Conservation (phyloP, 768 basidiomycete species). For the Cystobasidium ongulense region DNA sequence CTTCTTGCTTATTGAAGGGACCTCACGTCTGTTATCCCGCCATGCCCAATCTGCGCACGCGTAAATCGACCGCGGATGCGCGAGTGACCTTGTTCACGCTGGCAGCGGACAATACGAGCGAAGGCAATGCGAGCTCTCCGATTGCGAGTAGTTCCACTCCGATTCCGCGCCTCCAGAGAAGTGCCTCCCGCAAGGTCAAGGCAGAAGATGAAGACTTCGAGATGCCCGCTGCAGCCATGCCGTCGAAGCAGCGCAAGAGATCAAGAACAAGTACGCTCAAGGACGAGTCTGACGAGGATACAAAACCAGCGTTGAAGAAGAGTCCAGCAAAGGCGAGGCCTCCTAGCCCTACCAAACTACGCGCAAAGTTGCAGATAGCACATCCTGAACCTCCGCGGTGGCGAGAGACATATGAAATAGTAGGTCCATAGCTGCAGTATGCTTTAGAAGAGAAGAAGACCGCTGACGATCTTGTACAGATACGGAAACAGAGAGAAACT, state of each 20-base stretch:
- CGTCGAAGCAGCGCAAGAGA: constrained; percentile 3
- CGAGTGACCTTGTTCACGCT: constrained; percentile 29
- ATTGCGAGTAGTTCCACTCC: not conserved
- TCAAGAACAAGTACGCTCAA: constrained; percentile 13
- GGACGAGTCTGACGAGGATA: constrained; percentile 6
- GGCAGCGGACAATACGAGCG: not conserved
- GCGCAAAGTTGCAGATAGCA: constrained; percentile 51
- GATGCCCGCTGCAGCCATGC: not conserved
- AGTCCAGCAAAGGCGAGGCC: constrained; percentile 51
- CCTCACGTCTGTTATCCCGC: not conserved
- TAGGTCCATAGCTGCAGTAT: constrained; percentile 1
- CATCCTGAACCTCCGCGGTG: constrained; percentile 63
- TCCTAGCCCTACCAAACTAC: constrained; percentile 52
- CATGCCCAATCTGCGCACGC: constrained; percentile 18
- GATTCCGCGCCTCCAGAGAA: not conserved
- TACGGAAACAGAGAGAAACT: constrained; percentile 43
- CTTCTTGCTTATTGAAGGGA: not conserved
- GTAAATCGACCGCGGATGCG: constrained; percentile 7
- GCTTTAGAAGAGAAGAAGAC: not conserved
- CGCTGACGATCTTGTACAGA: not conserved
- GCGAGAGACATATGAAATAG: constrained; percentile 59
- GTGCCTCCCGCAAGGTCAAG: not conserved
- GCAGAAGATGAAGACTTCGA: not conserved
- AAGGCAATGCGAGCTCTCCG: not conserved
- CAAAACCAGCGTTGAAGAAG: not conserved